Evolutionary conservation across 116 monocot genomes (phyloP), one percentile per base, ranked within the genome.

Genomic region (Papilionanthe hybrid): DNA sequence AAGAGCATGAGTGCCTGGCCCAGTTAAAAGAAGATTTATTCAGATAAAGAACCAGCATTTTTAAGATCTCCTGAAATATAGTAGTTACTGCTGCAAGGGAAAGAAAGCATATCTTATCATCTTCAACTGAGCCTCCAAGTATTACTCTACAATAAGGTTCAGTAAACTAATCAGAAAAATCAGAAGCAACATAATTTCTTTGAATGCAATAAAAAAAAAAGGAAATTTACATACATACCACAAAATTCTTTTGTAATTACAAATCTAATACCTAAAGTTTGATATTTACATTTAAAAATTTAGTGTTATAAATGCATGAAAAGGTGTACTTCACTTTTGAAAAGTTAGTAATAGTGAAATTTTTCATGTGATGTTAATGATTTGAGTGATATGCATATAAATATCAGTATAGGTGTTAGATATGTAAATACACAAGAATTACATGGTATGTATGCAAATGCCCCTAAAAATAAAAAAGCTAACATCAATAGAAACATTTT

Each of bases 71-170:
- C 77, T 88, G 80, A 76, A 89, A 86, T 68, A 93, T 79, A 27
- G 41, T 78, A 12, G 50, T 49, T 3, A 89, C 47, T 63, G 92
- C 80, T 77, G 83, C 84, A 86, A 50, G 66, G 55, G 94, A 91
- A 69, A 95, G 79, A 81, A 95, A 92, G 81, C 86, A 91, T 11
- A 82, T 72, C 80, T 87, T 81, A 75, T 93, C 91, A 57, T 81
- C 84, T 89, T 89, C 87, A 55, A 42, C 55, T 67, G 91, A 91
- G 43, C 92, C 93, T 77, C 99, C 99, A 81, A 99, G 90, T 71
- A 86, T 85, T 82, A 89, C 80, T 85, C 99, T 99, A 82, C 56
- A 83, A 60, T 66, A 79, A 55, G 47, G 77, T 48, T 73, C 7
- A 72, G 67, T 23, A 19, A 76, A 67, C 20, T 50, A 44, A 44